These are phyloP conservation scores for Candida ascalaphidarum DNA, from an alignment of 805 yeast genomes.

Conservation along the genomic window DNA sequence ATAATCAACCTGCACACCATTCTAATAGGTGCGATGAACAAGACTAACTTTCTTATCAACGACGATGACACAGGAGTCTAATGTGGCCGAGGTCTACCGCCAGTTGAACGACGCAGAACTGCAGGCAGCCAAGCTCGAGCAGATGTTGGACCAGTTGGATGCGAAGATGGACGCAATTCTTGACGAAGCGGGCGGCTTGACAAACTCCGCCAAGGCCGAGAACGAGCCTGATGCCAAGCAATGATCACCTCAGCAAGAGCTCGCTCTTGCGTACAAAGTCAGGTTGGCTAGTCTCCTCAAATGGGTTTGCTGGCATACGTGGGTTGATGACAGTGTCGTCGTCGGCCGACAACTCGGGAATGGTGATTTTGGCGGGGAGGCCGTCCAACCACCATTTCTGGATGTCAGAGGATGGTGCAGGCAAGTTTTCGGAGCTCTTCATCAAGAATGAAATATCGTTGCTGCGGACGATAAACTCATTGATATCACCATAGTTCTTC, in stretches of 20 bases:
- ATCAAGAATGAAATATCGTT: slow-evolving; percentile 15
- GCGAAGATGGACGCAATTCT: slow-evolving; percentile 52
- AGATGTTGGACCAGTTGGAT: slow-evolving; percentile 57
- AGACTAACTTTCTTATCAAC: too few species aligned
- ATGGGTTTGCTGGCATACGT: slow-evolving; percentile 63
- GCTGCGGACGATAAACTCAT: slow-evolving; percentile 21
- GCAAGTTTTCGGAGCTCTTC: slow-evolving; percentile 37
- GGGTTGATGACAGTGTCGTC: slow-evolving; percentile 52
- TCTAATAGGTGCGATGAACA: neutral
- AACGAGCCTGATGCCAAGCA: neutral
- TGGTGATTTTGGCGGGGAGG: slow-evolving; percentile 64
- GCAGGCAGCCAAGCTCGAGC: slow-evolving; percentile 53
- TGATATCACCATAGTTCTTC: slow-evolving; percentile 32
- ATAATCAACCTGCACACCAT: neutral
- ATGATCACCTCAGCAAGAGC: slow-evolving; percentile 3
- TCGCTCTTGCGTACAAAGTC: slow-evolving; percentile 36
- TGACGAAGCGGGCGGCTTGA: slow-evolving; percentile 35
- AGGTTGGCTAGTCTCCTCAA: slow-evolving; percentile 41
- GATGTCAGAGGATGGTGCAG: slow-evolving; percentile 82
- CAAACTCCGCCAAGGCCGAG: neutral
- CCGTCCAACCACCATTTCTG: slow-evolving; percentile 90
- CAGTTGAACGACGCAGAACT: slow-evolving; percentile 61
- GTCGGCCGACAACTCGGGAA: slow-evolving; percentile 34
- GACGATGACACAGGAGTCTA: slow-evolving; percentile 23
- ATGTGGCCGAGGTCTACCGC: slow-evolving; percentile 47